These are phyloP conservation scores for Populus tremula DNA, from an alignment of 345 rosid species.

Conservation along the genomic window DNA sequence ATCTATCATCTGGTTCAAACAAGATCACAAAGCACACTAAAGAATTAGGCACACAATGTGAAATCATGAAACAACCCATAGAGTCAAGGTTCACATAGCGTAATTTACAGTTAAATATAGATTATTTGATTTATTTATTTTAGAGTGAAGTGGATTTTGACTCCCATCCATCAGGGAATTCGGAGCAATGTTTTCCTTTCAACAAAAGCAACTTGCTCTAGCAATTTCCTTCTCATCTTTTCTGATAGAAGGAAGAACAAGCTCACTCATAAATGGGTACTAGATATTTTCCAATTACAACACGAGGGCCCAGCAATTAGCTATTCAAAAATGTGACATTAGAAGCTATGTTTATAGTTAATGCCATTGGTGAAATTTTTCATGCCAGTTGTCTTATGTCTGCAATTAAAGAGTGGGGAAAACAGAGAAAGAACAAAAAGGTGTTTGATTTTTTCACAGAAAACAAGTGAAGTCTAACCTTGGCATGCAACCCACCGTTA, in stretches of 20 bases:
- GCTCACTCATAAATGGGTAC: neutral
- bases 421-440: neutral
- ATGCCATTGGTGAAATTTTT: neutral
- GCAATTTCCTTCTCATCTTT: neutral
- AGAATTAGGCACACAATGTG: neutral
- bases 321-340: neutral
- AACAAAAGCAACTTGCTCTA: too few species aligned
- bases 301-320: neutral
- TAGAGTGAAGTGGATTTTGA: neutral
- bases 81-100: neutral
- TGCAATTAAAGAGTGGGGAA: neutral
- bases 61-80: neutral
- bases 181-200: neutral
- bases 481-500: conserved; percentile 72
- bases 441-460: neutral
- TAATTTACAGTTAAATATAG: too few species aligned
- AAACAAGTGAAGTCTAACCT: conserved; percentile 44
- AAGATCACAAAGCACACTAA: neutral
- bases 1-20: neutral
- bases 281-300: neutral
- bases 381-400: neutral
- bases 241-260: neutral
- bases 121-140: too few species aligned
- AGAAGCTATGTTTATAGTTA: neutral
- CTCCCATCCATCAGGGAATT: neutral